phyloP scores from a whole-genome alignment of 495 filamentous ascomycete genomes.

The Chaetomidium leptoderma region DNA sequence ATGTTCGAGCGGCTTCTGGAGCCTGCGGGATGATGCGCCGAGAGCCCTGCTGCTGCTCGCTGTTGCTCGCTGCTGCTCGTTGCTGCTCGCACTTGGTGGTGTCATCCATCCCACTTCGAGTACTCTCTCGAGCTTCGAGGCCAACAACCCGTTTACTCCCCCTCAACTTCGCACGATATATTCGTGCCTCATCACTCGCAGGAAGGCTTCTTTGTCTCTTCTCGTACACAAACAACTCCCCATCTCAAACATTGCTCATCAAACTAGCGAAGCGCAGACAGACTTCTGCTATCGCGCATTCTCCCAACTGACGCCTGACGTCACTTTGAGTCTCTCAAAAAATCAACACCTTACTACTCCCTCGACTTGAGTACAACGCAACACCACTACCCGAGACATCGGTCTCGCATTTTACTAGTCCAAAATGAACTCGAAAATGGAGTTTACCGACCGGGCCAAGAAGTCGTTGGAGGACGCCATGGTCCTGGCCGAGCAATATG shows the following conservation, averaged over 20 bases:
- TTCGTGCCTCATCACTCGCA: neutral
- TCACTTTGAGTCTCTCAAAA: constrained; percentile 18
- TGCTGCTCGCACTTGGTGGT: constrained; percentile 10
- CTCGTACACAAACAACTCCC: constrained; percentile 13
- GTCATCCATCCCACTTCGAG: constrained; percentile 23
- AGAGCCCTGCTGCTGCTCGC: neutral
- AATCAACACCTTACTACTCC: neutral
- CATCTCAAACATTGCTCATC: constrained; percentile 2
- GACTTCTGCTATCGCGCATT: constrained; percentile 7
- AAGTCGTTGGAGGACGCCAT: constrained; percentile 83
- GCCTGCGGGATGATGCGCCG: constrained; percentile 12
- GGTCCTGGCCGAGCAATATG: constrained; percentile 76
- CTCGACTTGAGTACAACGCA: constrained; percentile 8
- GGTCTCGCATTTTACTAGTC: constrained; percentile 19
- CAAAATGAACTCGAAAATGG: constrained; percentile 57
- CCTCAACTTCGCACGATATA: constrained; percentile 22
- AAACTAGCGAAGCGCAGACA: neutral
- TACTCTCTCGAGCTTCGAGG: constrained; percentile 17
- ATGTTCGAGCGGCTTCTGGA: constrained; percentile 28
- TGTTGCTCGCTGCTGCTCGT: constrained; percentile 7
- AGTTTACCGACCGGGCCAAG: constrained; percentile 89
- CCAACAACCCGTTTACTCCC: constrained; percentile 1
- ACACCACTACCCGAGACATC: constrained; percentile 19
- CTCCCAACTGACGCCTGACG: constrained; percentile 25
- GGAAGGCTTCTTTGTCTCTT: neutral